Evolutionary conservation across 2,329 filamentous ascomycete genomes (phyloP).

Genomic region (Trichophyton equinum): DNA sequence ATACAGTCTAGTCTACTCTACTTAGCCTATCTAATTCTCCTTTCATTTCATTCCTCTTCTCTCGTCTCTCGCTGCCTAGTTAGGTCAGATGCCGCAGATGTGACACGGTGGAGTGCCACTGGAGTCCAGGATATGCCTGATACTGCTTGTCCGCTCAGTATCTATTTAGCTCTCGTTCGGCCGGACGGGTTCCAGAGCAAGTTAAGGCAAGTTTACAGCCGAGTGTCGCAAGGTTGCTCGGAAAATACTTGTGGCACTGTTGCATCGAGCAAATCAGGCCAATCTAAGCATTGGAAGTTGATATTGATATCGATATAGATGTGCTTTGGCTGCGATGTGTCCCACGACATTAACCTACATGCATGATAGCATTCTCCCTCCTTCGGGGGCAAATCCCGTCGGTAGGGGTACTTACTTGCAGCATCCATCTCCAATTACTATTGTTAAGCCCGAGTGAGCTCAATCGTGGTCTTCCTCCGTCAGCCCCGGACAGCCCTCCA

Average conservation of each 20-base stretch:
- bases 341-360: background rate
- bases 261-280: too few species aligned
- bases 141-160: too few species aligned
- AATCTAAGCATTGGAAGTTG: too few species aligned
- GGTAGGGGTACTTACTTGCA: too few species aligned
- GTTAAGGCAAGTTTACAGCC: too few species aligned
- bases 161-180: too few species aligned
- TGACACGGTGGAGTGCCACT: background rate
- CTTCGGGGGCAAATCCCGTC: too few species aligned
- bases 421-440: too few species aligned
- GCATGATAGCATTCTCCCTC: background rate
- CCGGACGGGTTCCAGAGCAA: too few species aligned
- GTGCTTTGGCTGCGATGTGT: background rate
- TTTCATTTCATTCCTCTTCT: background rate
- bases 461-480: conserved; percentile 71
- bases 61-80: background rate
- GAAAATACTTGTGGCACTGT: background rate
- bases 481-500: conserved; percentile 82
- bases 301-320: too few species aligned
- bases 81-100: background rate
- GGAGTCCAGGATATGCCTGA: background rate
- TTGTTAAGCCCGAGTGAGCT: conserved; percentile 15
- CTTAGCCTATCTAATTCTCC: background rate
- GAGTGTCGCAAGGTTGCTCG: too few species aligned
- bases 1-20: background rate